A percentile compares a stretch with the other conserved stretches of the same genome.
These are phyloP conservation scores for Aspergillus carbonarius DNA, from an alignment of 2,329 filamentous ascomycete species.

Conservation along the genomic window DNA sequence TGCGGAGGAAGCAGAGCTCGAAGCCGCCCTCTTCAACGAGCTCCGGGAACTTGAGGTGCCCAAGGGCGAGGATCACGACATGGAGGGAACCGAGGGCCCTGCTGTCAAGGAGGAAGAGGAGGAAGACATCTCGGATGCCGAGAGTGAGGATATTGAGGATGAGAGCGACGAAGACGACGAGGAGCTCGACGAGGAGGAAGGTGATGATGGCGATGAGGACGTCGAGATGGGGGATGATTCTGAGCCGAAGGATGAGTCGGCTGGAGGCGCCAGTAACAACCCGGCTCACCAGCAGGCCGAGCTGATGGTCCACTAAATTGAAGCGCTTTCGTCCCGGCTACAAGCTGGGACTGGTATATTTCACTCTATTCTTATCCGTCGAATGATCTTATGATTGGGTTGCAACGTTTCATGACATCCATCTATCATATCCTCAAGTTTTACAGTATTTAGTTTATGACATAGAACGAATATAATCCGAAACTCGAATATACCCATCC, in stretches of 20 bases:
- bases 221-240: conserved; percentile 60
- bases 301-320: conserved; percentile 49
- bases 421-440: conserved; percentile 17
- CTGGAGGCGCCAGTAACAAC: conserved; percentile 21
- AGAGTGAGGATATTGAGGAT: conserved; percentile 75
- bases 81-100: conserved; percentile 67
- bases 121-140: conserved; percentile 71
- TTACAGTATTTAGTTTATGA: conserved; percentile 26
- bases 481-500: conserved; percentile 1
- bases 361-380: conserved; percentile 11
- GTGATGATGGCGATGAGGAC: conserved; percentile 57
- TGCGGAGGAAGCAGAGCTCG: conserved; percentile 79
- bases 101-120: conserved; percentile 52
- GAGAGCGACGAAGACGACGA: conserved; percentile 73
- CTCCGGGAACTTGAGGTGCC: conserved; percentile 48
- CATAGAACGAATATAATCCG: conserved; percentile 26
- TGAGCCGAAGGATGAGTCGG: conserved; percentile 38
- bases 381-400: conserved; percentile 33
- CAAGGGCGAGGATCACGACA: conserved; percentile 65
- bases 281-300: conserved; percentile 40
- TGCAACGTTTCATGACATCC: conserved; percentile 23
- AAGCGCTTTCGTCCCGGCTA: not conserved
- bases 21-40: conserved; percentile 59
- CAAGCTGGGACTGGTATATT: not conserved
- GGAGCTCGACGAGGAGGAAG: conserved; percentile 64